These are phyloP conservation scores for Daldinia vernicosa DNA, from an alignment of 495 filamentous ascomycete species.

Conservation along the genomic window DNA sequence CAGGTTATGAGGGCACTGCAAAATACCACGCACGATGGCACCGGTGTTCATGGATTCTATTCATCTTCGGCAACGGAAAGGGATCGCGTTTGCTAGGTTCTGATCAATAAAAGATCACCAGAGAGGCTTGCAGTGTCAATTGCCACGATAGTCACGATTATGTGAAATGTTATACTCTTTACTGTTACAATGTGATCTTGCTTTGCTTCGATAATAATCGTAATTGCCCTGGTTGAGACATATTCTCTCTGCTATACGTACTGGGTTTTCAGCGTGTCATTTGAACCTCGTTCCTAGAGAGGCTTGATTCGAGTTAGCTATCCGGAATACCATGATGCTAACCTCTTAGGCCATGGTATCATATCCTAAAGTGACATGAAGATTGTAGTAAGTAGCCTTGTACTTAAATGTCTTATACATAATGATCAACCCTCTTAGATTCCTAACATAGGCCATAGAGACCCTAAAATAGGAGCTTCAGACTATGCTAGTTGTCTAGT, in stretches of 20 bases:
- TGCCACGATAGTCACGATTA: background rate
- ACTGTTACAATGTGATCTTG: background rate
- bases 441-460: too few species aligned
- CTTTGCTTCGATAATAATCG: background rate
- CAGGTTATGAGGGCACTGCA: conserved; percentile 43
- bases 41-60: conserved; percentile 52
- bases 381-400: background rate
- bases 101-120: conserved; percentile 50
- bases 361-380: background rate
- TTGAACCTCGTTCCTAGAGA: too few species aligned
- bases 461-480: background rate
- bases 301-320: background rate
- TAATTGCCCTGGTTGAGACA: background rate
- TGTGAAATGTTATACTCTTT: conserved; percentile 1
- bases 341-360: background rate
- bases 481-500: too few species aligned
- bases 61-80: conserved; percentile 47
- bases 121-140: conserved; percentile 24
- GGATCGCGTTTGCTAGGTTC: conserved; percentile 45
- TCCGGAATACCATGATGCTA: background rate
- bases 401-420: background rate
- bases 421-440: background rate
- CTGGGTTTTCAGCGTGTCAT: too few species aligned
- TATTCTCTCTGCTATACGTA: too few species aligned
- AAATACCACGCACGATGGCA: conserved; percentile 42